Conservation (phyloP, 345 rosid genomes). For the Lepidium sativum region DNA sequence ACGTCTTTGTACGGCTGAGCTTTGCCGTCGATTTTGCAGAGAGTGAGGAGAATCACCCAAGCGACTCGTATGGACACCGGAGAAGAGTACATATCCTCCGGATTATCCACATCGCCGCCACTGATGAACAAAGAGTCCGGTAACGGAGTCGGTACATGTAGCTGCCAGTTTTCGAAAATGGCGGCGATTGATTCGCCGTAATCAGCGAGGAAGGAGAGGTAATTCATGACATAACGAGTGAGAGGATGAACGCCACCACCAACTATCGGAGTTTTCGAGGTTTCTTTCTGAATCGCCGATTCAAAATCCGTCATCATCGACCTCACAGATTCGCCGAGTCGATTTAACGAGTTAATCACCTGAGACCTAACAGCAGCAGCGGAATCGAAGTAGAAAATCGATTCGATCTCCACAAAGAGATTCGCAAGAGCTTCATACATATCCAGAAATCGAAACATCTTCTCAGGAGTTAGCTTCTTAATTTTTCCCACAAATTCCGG, state of each 20-base stretch:
- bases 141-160: slow-evolving; percentile 22
- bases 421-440: slow-evolving; percentile 60
- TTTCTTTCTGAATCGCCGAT: slow-evolving; percentile 49
- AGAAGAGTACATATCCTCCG: slow-evolving; percentile 17
- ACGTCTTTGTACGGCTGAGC: slow-evolving; percentile 67
- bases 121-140: slow-evolving; percentile 37
- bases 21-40: slow-evolving; percentile 76
- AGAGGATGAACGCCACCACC: slow-evolving; percentile 83
- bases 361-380: slow-evolving; percentile 40
- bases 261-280: slow-evolving; percentile 36
- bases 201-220: slow-evolving; percentile 56
- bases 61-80: slow-evolving; percentile 30
- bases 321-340: slow-evolving; percentile 47
- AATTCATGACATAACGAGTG: slow-evolving; percentile 75
- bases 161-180: slow-evolving; percentile 44
- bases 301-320: slow-evolving; percentile 54
- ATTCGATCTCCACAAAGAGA: slow-evolving; percentile 49
- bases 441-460: slow-evolving; percentile 60
- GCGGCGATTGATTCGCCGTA: slow-evolving; percentile 43
- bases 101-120: slow-evolving; percentile 21
- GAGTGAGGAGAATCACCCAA: slow-evolving; percentile 61
- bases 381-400: slow-evolving; percentile 50
- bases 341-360: slow-evolving; percentile 43
- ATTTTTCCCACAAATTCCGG: slow-evolving; percentile 45
- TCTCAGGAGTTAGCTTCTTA: slow-evolving; percentile 55